Evolutionary conservation across 257 asterid genomes (phyloP), one percentile per base, ranked within the genome.

Genomic region (Jasminum sambac): DNA sequence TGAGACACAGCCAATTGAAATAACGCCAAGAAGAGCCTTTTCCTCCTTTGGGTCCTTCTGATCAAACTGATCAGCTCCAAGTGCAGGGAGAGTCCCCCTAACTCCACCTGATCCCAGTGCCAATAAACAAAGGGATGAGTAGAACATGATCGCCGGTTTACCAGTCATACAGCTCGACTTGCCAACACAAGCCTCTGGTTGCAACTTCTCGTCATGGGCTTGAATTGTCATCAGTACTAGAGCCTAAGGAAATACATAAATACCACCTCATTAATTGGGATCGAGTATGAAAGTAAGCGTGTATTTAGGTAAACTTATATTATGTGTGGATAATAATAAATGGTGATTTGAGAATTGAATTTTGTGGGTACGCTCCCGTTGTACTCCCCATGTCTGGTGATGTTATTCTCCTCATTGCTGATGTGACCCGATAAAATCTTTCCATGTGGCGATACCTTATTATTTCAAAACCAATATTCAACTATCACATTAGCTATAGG

Each of bases 31-130:
- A 0, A 88, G 81, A 8, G 79, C 83, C 62, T 84, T 87, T 26
- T 85, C 88, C 64, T 82, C 87, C 72, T 85, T 77, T 0, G 95
- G 89, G 69, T 89, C 85, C 48, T 82, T 87, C 5, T 74, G 76
- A 25, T 85, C 81, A 38, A 87, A 90, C 17, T 90, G 95, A 65
- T 90, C 97, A 0, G 95, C 97, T 13, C 97, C 97, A 0, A 90
- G 79, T 2, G 97, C 80, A 0, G 97, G 92, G n/a, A 90, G 83
- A 42, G 90, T 80, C 6, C 92, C 92, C 63, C 85, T 68, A 0
- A 80, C 74, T 19, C 87, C 96, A 5, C 96, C 96, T 2, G 79
- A 63, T 0, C 97, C 97, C 10, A 88, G 50, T 21, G 95, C 97
- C 17, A 87, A 39, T 25, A 87, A 67, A 21, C 79, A 83, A 41